These are phyloP conservation scores for Penicillium canariense DNA, from an alignment of 495 filamentous ascomycete genomes.

Conservation along the genomic window DNA sequence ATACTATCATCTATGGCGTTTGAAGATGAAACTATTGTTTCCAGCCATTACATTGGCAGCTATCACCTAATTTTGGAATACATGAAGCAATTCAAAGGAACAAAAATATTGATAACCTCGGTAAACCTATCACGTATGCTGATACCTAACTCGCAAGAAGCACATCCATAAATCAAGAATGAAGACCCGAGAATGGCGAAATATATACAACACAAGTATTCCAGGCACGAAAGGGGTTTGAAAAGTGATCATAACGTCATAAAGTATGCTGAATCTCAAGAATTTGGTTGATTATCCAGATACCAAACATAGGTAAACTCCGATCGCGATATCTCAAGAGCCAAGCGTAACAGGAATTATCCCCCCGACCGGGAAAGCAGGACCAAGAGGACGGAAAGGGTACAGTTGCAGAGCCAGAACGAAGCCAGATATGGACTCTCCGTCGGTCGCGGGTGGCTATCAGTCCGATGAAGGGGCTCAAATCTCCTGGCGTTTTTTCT, in stretches of 20 bases:
- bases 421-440: neutral
- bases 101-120: neutral
- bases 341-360: neutral
- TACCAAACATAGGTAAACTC: neutral
- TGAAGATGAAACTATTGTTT: conserved; percentile 1
- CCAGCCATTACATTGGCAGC: neutral
- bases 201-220: conserved; percentile 6
- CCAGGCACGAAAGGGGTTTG: neutral
- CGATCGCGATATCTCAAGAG: neutral
- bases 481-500: conserved; percentile 59
- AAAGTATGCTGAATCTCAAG: conserved; percentile 4
- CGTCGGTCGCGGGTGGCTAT: neutral
- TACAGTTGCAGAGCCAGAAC: conserved; percentile 1
- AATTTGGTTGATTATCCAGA: neutral
- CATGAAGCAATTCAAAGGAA: conserved; percentile 1
- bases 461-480: conserved; percentile 1
- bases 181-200: neutral
- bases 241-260: conserved; percentile 18
- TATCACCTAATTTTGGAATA: conserved; percentile 9
- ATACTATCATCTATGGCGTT: conserved; percentile 11
- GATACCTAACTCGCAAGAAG: neutral
- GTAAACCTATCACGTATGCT: neutral
- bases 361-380: too few species aligned
- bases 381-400: neutral
- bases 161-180: neutral